phyloP scores from a whole-genome alignment of 2,329 filamentous ascomycete genomes.

The Fusarium sp. region DNA sequence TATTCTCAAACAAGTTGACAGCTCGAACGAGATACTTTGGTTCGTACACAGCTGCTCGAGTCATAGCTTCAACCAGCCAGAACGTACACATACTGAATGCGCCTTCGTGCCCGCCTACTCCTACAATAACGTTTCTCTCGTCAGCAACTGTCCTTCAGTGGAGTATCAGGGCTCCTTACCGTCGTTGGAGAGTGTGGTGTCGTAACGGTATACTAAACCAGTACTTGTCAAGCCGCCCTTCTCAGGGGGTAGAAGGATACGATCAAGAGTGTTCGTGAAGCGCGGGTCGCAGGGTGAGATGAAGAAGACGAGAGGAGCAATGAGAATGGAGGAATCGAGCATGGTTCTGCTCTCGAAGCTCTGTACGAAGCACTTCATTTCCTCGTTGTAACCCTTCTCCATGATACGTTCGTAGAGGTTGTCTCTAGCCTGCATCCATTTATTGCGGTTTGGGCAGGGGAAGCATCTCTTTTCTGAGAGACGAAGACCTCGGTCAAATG shows the following conservation, averaged over 20 bases:
- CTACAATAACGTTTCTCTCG: constrained; percentile 51
- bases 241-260: constrained; percentile 77
- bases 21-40: constrained; percentile 71
- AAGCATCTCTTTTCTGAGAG: constrained; percentile 80
- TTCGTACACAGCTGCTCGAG: constrained; percentile 73
- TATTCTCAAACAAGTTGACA: constrained; percentile 80
- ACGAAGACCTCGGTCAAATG: constrained; percentile 79
- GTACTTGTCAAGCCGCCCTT: constrained; percentile 81
- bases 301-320: constrained; percentile 83
- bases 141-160: constrained; percentile 6
- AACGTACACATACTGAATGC: constrained; percentile 87
- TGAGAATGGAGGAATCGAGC: constrained; percentile 79
- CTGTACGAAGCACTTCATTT: constrained; percentile 77
- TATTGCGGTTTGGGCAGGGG: constrained; percentile 74
- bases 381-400: constrained; percentile 78
- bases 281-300: constrained; percentile 81
- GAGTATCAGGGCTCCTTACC: constrained; percentile 57
- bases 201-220: constrained; percentile 80
- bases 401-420: constrained; percentile 79
- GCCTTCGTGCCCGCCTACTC: constrained; percentile 78
- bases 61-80: constrained; percentile 83
- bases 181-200: constrained; percentile 75
- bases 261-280: constrained; percentile 77
- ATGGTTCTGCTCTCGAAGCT: constrained; percentile 78
- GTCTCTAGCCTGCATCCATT: constrained; percentile 76